These are phyloP conservation scores for Pestalotiopsis sp. DNA, from an alignment of 2,329 filamentous ascomycete genomes.

Conservation along the genomic window DNA sequence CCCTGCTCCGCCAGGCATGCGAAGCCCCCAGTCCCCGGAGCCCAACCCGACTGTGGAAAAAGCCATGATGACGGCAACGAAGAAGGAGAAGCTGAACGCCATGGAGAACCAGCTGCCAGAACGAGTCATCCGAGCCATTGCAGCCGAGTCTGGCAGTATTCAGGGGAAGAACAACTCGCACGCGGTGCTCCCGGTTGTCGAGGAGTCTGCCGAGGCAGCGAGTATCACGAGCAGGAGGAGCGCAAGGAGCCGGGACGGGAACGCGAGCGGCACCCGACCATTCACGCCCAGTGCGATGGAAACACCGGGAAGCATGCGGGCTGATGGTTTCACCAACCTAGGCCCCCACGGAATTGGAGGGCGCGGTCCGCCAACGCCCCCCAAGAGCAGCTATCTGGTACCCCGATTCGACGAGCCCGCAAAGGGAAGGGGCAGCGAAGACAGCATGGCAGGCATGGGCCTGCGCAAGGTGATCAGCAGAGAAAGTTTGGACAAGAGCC, in stretches of 20 bases:
- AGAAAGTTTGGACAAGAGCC: conserved; percentile 62
- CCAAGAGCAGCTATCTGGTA: conserved; percentile 42
- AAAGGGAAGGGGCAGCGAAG: conserved; percentile 25
- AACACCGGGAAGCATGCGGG: conserved; percentile 28
- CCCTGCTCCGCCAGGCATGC: conserved; percentile 34
- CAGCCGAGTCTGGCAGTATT: conserved; percentile 25
- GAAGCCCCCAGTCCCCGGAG: conserved; percentile 32
- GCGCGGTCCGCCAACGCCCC: conserved; percentile 49
- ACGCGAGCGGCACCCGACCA: conserved; percentile 30
- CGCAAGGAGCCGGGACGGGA: conserved; percentile 57
- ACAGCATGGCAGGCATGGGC: conserved; percentile 32
- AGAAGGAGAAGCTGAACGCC: conserved; percentile 31
- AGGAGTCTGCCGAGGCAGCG: conserved; percentile 81
- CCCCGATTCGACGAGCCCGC: conserved; percentile 36
- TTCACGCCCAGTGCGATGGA: conserved; percentile 38
- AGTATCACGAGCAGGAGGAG: conserved; percentile 52
- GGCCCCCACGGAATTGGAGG: conserved; percentile 33
- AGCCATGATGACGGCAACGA: conserved; percentile 29
- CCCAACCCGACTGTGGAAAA: conserved; percentile 33
- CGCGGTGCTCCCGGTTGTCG: conserved; percentile 75
- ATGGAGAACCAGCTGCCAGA: conserved; percentile 35
- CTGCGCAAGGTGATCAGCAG: conserved; percentile 47
- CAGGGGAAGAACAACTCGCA: conserved; percentile 30
- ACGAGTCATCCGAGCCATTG: conserved; percentile 32
- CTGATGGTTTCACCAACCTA: conserved; percentile 38